Evolutionary conservation across 495 filamentous ascomycete genomes (phyloP), one percentile per base, ranked within the genome.

Genomic region (Pyrenopolyporus hunteri): DNA sequence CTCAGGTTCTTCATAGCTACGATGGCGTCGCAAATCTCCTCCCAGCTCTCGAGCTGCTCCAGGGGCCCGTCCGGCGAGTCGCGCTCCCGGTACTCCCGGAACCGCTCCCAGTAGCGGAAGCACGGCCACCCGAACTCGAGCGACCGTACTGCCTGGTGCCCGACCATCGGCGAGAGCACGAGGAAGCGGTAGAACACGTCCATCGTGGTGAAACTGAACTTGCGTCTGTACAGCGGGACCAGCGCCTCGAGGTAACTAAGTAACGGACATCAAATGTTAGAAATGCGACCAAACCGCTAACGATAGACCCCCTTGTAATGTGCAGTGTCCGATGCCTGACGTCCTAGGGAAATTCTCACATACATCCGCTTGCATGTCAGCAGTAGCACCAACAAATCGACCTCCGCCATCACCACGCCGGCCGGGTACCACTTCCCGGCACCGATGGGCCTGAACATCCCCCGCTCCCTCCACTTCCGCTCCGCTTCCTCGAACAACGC

Each of bases 181-280:
- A 53, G 49, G 19, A 42, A 53, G 6, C 49, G 49, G 36, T 53
- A 53, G 25, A 53, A 42, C 6, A 25, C 35, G 1, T 53, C 49
- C 49, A 53, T 40, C 13, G n/a, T 28, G 6, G 9, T 6, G 49
- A 53, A 53, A 7, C 29, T 22, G 49, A 53, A 53, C 16, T 53
- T 39, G 1, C 36, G 49, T 10, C 14, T 19, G 6, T 53, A 53
- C 17, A 53, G 22, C 9, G 31, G 0, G 2, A 14, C 22, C 3
- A 40, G 4, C 6, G 25, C 14, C 13, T 53, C 49, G 11, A 17
- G 14, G n/a, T 53, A 42, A 6, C 49, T 53, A 31, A 11, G 8
- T 42, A n/a, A n/a, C n/a, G n/a, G n/a, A 10, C 10, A 1, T 23
- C 16, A n/a, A n/a, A 17, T n/a, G 37, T 42, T 22, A 42, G 17